phyloP scores from a whole-genome alignment of 2,329 filamentous ascomycete species.

The Dothideomycetidae sp. region DNA sequence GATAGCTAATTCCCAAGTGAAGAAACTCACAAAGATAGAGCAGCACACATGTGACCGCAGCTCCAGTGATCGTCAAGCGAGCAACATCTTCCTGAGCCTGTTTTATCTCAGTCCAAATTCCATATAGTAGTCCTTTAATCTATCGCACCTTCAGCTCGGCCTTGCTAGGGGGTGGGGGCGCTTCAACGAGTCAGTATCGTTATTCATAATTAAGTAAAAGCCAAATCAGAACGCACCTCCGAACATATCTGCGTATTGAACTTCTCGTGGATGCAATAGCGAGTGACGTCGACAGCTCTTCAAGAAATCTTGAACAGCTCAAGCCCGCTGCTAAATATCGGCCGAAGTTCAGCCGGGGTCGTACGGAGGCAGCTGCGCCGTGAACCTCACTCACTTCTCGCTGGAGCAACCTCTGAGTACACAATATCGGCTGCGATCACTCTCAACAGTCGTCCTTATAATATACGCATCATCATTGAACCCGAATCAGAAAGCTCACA shows the following conservation, averaged over 20 bases:
- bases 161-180: slow-evolving; percentile 54
- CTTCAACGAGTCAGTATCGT: slow-evolving; percentile 28
- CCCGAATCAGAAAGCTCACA: too few relatives aligned
- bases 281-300: slow-evolving; percentile 4
- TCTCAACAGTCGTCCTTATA: too few relatives aligned
- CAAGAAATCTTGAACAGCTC: slow-evolving; percentile 1
- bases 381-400: too few relatives aligned
- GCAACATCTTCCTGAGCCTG: slow-evolving; percentile 51
- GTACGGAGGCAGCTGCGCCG: too few relatives aligned
- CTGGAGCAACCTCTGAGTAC: too few relatives aligned
- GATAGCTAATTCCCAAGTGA: neutral
- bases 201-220: too few relatives aligned
- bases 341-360: slow-evolving; percentile 1
- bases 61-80: slow-evolving; percentile 50
- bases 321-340: neutral
- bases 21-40: slow-evolving; percentile 61
- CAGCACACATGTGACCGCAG: slow-evolving; percentile 48
- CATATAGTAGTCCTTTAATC: neutral
- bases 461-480: too few relatives aligned
- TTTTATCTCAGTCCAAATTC: neutral
- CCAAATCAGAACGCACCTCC: too few relatives aligned
- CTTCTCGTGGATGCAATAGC: neutral
- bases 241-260: slow-evolving; percentile 40
- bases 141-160: slow-evolving; percentile 48
- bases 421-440: neutral